Base-by-base conservation (phyloP, 768 basidiomycete genomes). In the Russula lepida region DNA sequence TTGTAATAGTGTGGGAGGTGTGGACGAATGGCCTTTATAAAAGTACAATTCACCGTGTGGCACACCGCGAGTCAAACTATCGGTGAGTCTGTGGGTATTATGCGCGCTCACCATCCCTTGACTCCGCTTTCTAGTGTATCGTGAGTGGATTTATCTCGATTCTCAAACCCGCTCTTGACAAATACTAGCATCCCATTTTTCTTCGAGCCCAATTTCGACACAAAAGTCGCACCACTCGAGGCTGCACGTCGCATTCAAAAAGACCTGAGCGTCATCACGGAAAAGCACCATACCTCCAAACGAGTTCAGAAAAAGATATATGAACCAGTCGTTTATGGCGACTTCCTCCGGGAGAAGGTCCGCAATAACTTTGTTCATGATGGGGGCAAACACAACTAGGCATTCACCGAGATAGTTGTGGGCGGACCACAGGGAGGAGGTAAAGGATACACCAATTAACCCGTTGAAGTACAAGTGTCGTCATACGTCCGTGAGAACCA, bases 21-120 rank as follows among this genome's bases (percentile, higher is more conserved):
- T 95, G 92, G 92, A 86, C 88, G 6, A 84, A 86, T 64, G 93
- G 93, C 0, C 71, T 95, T 52, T 97, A 95, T 76, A 82, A 78
- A 58, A 88, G 91, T 41, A 95, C 94, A 0, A 75, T 95, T n/a
- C 94, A 95, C 72, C 81, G 91, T 3, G 94, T 97, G 6, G 76
- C 95, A 3, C 92, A 97, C 67, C 74, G 77, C 61, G 82, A 84
- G 8, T 76, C 80, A 13, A 90, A 86, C 68, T 94, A 93, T 70
- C 77, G 77, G 73, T 74, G 64, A 30, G 72, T 60, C 21, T 21
- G 17, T 6, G 37, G 4, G 15, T 25, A 17, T 13, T 52, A 35
- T 35, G 58, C 49, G 30, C 21, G 9, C 21, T 19, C 50, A 50
- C 13, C 28, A 23, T 15, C 1, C 15, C 19, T 32, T 30, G 17